These are phyloP conservation scores for Lichtheimia corymbifera DNA, from an alignment of 371 early-diverging fungal genomes.

Conservation along the genomic window DNA sequence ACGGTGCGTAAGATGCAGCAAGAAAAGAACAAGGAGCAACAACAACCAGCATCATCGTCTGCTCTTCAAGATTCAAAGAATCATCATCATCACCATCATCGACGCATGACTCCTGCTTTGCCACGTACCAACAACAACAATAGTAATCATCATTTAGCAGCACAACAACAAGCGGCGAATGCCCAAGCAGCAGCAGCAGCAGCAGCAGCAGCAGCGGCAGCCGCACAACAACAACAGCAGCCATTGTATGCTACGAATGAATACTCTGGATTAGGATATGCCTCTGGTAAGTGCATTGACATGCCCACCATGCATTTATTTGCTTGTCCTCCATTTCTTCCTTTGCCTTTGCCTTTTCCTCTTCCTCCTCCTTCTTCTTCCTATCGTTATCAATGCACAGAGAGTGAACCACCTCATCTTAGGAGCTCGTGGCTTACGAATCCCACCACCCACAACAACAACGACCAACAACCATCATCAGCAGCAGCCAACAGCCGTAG, in stretches of 20 bases:
- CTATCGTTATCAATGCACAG: background rate
- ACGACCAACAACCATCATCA: too few relatives aligned
- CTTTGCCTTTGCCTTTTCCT: too few relatives aligned
- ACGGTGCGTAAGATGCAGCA: conserved; percentile 56
- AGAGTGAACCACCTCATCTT: background rate
- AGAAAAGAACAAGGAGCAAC: conserved; percentile 9
- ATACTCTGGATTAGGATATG: conserved; percentile 3
- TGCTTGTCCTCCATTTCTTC: background rate
- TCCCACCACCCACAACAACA: too few relatives aligned
- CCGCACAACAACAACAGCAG: background rate
- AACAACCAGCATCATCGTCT: conserved; percentile 2
- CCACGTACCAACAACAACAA: conserved; percentile 2
- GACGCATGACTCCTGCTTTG: conserved; percentile 2
- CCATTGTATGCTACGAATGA: conserved; percentile 1
- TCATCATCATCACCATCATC: background rate
- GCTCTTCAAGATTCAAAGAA: background rate
- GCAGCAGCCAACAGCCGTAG: too few relatives aligned
- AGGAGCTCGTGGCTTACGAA: too few relatives aligned
- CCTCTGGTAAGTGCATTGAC: conserved; percentile 3
- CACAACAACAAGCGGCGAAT: background rate
- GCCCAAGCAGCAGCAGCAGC: conserved; percentile 2
- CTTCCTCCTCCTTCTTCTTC: background rate
- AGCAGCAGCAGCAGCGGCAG: background rate
- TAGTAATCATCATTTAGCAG: conserved; percentile 1
- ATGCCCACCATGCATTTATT: conserved; percentile 1